phyloP scores from a whole-genome alignment of 176 grass and related monocot species.

The Aechmea fasciata region DNA sequence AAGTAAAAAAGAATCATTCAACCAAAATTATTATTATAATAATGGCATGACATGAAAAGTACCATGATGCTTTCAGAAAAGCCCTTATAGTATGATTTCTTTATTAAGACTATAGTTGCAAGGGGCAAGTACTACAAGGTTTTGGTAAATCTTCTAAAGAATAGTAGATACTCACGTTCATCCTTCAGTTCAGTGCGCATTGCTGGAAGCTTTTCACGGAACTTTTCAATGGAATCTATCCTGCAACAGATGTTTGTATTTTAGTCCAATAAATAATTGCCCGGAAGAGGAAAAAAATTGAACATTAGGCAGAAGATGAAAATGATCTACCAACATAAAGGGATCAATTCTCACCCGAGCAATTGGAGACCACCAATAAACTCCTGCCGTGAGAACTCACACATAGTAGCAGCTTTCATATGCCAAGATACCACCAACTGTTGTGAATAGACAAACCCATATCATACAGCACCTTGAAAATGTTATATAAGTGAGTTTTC shows the following conservation, averaged over 20 bases:
- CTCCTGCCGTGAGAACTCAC: conserved; percentile 91
- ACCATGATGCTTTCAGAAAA: neutral
- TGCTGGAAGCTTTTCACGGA: conserved; percentile 76
- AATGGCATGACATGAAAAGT: neutral
- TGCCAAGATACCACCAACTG: conserved; percentile 99
- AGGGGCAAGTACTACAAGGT: neutral
- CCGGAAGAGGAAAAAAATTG: neutral
- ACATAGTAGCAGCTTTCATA: conserved; percentile 99
- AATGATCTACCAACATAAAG: neutral
- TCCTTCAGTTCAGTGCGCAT: conserved; percentile 89
- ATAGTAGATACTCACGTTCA: conserved; percentile 47
- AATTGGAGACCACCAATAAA: conserved; percentile 87
- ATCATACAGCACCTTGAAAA: conserved; percentile 1
- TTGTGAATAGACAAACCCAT: conserved; percentile 17
- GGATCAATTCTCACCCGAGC: conserved; percentile 51
- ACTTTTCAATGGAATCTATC: conserved; percentile 85
- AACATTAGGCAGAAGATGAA: conserved; percentile 6
- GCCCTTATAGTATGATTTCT: neutral
- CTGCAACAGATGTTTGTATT: conserved; percentile 35
- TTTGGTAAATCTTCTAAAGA: neutral
- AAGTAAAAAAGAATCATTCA: too few relatives aligned
- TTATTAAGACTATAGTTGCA: neutral
- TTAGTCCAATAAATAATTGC: conserved; percentile 3
- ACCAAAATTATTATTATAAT: too few relatives aligned
- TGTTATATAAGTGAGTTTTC: conserved; percentile 3